These are phyloP conservation scores for Hypericum perforatum DNA, from an alignment of 345 rosid genomes.

Conservation along the genomic window DNA sequence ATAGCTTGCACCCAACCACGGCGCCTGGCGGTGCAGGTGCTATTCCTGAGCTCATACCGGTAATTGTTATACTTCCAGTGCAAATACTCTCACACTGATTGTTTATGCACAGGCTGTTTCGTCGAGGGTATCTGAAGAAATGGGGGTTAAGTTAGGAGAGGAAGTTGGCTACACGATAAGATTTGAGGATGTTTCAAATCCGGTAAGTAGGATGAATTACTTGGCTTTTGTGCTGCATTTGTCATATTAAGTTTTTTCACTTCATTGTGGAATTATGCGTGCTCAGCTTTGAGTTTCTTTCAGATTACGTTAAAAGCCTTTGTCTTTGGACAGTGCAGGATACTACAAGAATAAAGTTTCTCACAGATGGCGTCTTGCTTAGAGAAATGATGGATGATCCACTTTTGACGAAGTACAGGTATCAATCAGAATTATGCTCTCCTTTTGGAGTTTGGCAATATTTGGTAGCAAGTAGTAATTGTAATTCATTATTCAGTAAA, in stretches of 20 bases:
- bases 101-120: constrained; percentile 56
- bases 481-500: too few species aligned
- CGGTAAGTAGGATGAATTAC: constrained; percentile 33
- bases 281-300: neutral
- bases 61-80: neutral
- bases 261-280: constrained; percentile 3
- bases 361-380: constrained; percentile 85
- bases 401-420: constrained; percentile 92
- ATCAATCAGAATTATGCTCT: constrained; percentile 15
- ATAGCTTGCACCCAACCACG: constrained; percentile 97
- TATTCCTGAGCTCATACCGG: neutral
- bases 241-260: neutral
- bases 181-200: constrained; percentile 76
- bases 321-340: constrained; percentile 45
- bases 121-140: constrained; percentile 91
- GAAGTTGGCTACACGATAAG: constrained; percentile 93
- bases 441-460: neutral
- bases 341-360: constrained; percentile 72
- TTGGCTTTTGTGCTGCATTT: constrained; percentile 3
- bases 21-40: constrained; percentile 88
- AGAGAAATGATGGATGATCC: constrained; percentile 99
- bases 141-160: constrained; percentile 89
- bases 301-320: constrained; percentile 10
- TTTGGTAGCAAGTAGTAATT: neutral
- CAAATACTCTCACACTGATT: neutral